phyloP scores from a whole-genome alignment of 1,284 basidiomycete genomes.

The Malassezia furfur region DNA sequence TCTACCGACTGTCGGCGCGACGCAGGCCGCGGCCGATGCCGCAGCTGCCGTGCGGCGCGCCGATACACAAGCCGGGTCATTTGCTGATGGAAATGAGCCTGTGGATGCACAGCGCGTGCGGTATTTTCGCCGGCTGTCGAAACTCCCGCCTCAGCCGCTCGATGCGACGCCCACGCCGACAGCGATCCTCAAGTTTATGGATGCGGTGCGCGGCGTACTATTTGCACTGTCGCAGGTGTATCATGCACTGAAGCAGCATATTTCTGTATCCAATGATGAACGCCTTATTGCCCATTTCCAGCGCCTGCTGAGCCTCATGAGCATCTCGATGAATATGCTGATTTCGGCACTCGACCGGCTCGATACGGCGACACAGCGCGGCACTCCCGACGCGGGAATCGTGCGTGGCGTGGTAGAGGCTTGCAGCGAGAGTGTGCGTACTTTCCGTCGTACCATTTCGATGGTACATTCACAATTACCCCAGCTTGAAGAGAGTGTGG shows the following conservation, averaged over 20 bases:
- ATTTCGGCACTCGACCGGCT: constrained; percentile 86
- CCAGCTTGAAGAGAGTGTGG: constrained; percentile 60
- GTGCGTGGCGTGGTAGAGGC: constrained; percentile 72
- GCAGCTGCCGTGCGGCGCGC: constrained; percentile 23
- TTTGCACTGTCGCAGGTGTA: constrained; percentile 89
- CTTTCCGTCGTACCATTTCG: constrained; percentile 75
- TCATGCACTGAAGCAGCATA: constrained; percentile 78
- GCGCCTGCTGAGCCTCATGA: constrained; percentile 54
- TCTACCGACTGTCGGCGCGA: constrained; percentile 31
- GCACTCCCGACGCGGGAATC: constrained; percentile 59
- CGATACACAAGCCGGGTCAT: constrained; percentile 16
- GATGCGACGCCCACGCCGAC: constrained; percentile 65
- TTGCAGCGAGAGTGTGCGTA: constrained; percentile 72
- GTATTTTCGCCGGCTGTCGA: constrained; percentile 77
- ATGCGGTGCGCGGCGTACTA: constrained; percentile 79
- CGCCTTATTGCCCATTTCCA: constrained; percentile 53
- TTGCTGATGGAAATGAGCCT: constrained; percentile 56
- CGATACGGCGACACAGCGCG: constrained; percentile 67
- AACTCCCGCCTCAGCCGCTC: constrained; percentile 58
- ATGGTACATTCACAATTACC: constrained; percentile 74
- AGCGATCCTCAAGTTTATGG: constrained; percentile 65
- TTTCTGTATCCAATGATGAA: constrained; percentile 73
- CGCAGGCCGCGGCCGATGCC: constrained; percentile 35
- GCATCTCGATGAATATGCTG: constrained; percentile 68
- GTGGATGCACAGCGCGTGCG: constrained; percentile 59